These are phyloP conservation scores for Peronospora destructor DNA, from an alignment of 352 stramenopile genomes.

Conservation along the genomic window DNA sequence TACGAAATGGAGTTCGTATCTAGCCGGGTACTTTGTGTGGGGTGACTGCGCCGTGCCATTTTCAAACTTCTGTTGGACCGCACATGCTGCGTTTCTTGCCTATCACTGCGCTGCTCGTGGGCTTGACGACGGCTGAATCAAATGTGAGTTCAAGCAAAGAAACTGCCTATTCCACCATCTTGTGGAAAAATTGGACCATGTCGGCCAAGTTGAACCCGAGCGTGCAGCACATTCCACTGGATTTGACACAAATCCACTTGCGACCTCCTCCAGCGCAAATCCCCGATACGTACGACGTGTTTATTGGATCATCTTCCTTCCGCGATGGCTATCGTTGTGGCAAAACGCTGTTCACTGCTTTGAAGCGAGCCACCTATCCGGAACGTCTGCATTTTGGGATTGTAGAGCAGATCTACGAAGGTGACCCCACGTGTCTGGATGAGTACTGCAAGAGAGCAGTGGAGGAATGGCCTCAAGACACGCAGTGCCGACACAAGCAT, in stretches of 20 bases:
- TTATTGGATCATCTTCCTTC: constrained; percentile 70
- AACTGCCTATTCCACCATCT: not conserved
- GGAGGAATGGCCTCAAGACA: constrained; percentile 47
- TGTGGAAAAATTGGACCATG: not conserved
- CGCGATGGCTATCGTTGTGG: constrained; percentile 69
- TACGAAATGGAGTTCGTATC: too few species aligned
- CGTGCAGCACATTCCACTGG: constrained; percentile 62
- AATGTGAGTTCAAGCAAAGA: not conserved
- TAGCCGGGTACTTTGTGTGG: too few species aligned
- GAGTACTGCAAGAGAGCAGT: constrained; percentile 73
- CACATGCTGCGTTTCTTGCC: not conserved
- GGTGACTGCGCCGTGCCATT: too few species aligned
- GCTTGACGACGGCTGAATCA: not conserved
- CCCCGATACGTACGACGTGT: constrained; percentile 42
- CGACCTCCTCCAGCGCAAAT: constrained; percentile 51
- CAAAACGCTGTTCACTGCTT: constrained; percentile 68
- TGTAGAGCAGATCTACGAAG: constrained; percentile 68
- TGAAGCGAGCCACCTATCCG: constrained; percentile 51
- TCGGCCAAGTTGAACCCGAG: constrained; percentile 37
- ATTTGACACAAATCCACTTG: constrained; percentile 23
- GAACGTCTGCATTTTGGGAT: constrained; percentile 71
- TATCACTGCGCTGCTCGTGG: not conserved
- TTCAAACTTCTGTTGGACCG: too few species aligned
- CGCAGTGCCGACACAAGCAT: constrained; percentile 47
- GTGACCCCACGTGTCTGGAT: constrained; percentile 56